Evolutionary conservation across 805 yeast species (phyloP), one percentile per base, ranked within the genome.

Genomic region (Pichia exigua): DNA sequence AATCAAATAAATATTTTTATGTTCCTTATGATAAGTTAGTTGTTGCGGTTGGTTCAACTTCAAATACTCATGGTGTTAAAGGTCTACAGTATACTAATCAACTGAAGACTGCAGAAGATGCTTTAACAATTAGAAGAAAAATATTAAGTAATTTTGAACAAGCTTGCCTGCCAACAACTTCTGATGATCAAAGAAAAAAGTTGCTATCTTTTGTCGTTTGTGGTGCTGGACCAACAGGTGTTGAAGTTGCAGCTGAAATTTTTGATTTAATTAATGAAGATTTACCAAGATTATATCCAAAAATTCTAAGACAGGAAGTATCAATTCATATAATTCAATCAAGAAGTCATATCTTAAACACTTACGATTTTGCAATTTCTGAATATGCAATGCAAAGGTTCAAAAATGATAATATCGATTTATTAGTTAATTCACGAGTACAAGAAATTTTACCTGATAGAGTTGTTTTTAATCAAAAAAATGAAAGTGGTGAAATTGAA

Each of bases 171-270:
- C 79, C 90, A 59, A 87, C 94, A 50, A 79, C 78, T 59, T 81
- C 75, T 46, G 68, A 70, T 43, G 87, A 80, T 59, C 95, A 87
- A 67, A 81, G 97, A 70, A 79, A 81, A 71, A 81, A 95, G 67
- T 77, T 92, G 61, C 77, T 92, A 65, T 86, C 86, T 54, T 83
- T 90, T 61, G 92, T 92, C 56, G 95, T 91, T 56, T 95, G 94
- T 59, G 98, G 97, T 62, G 98, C 96, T 69, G 97, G 97, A 55
- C 97, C 97, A 66, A 92, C 98, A 46, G 98, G 98, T 73, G 97
- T 91, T 55, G 97, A 91, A 73, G 85, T 89, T 62, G 97, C 97
- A 59, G 97, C 96, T 63, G 97, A 92, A 72, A 74, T 91, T 61
- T 95, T 86, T 72, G 98, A 91, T 70, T 89, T 87, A 70, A 83